phyloP scores from a whole-genome alignment of 208 protist species.

The Wallacemonas rigidus region DNA sequence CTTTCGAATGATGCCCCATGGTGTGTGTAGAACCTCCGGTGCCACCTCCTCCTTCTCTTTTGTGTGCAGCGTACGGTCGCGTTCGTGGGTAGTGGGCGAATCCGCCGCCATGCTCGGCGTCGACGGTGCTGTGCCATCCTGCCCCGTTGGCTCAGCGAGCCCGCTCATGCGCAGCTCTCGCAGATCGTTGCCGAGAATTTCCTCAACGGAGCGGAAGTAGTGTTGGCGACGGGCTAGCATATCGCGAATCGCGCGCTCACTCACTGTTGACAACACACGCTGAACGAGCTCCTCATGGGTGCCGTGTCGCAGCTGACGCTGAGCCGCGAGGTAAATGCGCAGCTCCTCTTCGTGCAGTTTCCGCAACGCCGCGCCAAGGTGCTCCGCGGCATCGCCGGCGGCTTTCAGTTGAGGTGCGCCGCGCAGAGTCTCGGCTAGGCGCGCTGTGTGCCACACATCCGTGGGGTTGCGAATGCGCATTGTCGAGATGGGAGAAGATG shows the following conservation, averaged over 20 bases:
- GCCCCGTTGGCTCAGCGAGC: too few species aligned
- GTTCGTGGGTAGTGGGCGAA: background rate
- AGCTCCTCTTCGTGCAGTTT: constrained; percentile 88
- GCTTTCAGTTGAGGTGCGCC: constrained; percentile 24
- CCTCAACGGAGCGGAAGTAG: constrained; percentile 88
- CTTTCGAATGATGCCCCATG: constrained; percentile 87
- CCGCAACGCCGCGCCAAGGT: constrained; percentile 46
- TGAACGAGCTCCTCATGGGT: constrained; percentile 65
- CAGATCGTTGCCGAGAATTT: constrained; percentile 75
- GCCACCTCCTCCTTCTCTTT: constrained; percentile 45
- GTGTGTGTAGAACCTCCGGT: constrained; percentile 77
- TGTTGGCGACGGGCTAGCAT: constrained; percentile 81
- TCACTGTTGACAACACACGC: constrained; percentile 66
- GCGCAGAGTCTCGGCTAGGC: constrained; percentile 61
- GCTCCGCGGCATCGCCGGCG: constrained; percentile 30
- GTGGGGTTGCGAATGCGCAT: constrained; percentile 84
- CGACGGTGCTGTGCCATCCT: too few species aligned
- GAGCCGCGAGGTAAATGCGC: constrained; percentile 82
- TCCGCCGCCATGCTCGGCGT: background rate
- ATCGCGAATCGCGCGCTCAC: constrained; percentile 53
- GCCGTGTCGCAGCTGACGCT: constrained; percentile 88
- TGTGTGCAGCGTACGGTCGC: constrained; percentile 47
- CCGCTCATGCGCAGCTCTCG: constrained; percentile 37
- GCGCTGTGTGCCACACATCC: constrained; percentile 77
- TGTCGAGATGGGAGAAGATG: constrained; percentile 35